phyloP scores from a whole-genome alignment of 768 basidiomycete genomes.

The Trametes elegans region DNA sequence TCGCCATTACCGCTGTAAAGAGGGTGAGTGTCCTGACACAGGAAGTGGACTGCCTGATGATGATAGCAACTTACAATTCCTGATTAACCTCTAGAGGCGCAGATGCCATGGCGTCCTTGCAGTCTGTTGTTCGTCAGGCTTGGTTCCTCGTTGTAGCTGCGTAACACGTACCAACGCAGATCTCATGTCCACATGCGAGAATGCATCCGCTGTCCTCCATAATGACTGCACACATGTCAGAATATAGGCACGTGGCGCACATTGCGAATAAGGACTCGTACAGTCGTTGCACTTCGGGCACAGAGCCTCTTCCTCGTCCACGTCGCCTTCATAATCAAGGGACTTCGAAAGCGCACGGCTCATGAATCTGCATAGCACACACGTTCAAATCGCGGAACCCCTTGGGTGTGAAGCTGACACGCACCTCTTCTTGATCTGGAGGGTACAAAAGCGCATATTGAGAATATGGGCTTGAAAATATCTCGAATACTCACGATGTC shows the following conservation, averaged over 20 bases:
- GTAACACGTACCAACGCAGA: constrained; percentile 55
- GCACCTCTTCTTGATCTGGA: constrained; percentile 39
- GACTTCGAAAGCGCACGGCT: constrained; percentile 45
- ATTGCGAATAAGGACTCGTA: constrained; percentile 24
- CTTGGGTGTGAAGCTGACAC: not conserved
- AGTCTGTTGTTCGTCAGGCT: constrained; percentile 38
- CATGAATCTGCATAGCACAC: constrained; percentile 38
- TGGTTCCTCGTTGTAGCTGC: not conserved
- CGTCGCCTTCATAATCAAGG: constrained; percentile 50
- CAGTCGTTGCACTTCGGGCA: constrained; percentile 72
- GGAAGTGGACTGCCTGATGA: too few relatives aligned
- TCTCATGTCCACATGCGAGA: constrained; percentile 64
- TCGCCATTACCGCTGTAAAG: constrained; percentile 47
- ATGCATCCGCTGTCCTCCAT: constrained; percentile 52
- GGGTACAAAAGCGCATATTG: not conserved
- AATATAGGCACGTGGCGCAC: not conserved
- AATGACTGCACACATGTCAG: constrained; percentile 36
- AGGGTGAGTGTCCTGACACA: not conserved
- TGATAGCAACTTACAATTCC: constrained; percentile 47
- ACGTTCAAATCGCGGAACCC: not conserved
- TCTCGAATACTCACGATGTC: constrained; percentile 13
- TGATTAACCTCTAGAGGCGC: constrained; percentile 55
- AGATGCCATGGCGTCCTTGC: constrained; percentile 51
- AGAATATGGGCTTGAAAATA: not conserved
- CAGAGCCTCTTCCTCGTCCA: constrained; percentile 40